Evolutionary conservation across 352 stramenopile genomes (phyloP).

Genomic region (Globisporangium rhizosaccharum): DNA sequence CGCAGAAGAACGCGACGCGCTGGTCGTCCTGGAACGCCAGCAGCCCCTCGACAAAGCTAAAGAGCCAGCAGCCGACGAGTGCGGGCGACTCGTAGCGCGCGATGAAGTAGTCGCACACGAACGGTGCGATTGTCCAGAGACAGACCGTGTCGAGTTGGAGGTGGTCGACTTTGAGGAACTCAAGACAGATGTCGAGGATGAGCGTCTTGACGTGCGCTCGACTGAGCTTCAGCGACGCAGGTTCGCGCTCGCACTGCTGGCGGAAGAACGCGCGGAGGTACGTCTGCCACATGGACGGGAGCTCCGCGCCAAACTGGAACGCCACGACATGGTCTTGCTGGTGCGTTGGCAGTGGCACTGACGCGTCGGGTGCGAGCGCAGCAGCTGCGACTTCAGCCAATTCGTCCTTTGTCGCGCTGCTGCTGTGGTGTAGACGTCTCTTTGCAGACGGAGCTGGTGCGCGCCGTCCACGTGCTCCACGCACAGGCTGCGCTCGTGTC

Average conservation of each 20-base stretch:
- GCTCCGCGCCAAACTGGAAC: constrained; percentile 6
- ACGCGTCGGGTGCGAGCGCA: not conserved
- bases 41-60: constrained; percentile 43
- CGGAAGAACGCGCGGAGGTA: constrained; percentile 24
- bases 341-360: not conserved
- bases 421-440: constrained; percentile 15
- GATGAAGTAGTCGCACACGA: constrained; percentile 70
- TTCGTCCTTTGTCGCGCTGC: constrained; percentile 15
- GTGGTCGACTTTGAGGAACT: constrained; percentile 68
- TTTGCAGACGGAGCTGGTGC: constrained; percentile 2
- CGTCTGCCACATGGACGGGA: constrained; percentile 33
- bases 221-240: constrained; percentile 13
- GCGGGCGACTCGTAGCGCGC: constrained; percentile 40
- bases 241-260: constrained; percentile 6
- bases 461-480: not conserved
- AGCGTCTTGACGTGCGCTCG: constrained; percentile 36
- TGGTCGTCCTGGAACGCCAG: constrained; percentile 35
- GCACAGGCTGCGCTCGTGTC: not conserved
- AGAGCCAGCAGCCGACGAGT: constrained; percentile 48
- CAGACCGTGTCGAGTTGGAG: constrained; percentile 48
- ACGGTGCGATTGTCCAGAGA: constrained; percentile 50
- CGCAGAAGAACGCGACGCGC: constrained; percentile 60
- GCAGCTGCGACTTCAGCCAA: constrained; percentile 8
- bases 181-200: constrained; percentile 65
- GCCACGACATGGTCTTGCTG: constrained; percentile 3